Evolutionary conservation across 345 rosid species (phyloP), one percentile per base, ranked within the genome.

Genomic region (Isatis tinctoria): DNA sequence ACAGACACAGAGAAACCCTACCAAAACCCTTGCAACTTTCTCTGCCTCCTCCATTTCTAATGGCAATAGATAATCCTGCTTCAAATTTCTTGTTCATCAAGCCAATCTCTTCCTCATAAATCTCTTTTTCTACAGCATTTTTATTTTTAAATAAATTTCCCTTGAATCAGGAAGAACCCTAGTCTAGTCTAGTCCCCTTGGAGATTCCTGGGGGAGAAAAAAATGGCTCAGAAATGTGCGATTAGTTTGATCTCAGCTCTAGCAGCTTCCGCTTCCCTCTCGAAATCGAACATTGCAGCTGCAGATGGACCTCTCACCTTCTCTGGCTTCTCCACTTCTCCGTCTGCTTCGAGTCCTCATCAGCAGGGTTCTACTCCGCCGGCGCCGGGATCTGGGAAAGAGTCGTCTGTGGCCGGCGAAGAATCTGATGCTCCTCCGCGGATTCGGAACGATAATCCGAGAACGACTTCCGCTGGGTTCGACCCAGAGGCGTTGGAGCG

Each of bases 401-500:
- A 61, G 30, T 30, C 63, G 10, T n/a, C 83, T n/a, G 41, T 28
- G 7, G 13, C 78, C n/a, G 79, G 47, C 32, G 79, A 73, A 44
- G 87, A 79, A 41, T 33, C 87, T 24, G 43, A 79, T 58, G 65
- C 78, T 30, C 64, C 75, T 61, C 73, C 84, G 39, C 88, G 75
- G 78, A 82, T 77, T 56, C 83, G 97, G 48, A 95, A 90, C 64
- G 79, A 86, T 61, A 78, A 88, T 58, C 97, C 99, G 9, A 81
- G 96, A 80, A 95, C 99, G 4, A 76, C 83, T 0, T 88, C 97
- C 0, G 87, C 93, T 28, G 99, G 99, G 8, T 92, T 95, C 60
- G 96, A 95, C 73, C 99, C 97, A 0, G 90, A 87, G 85, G 89
- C 99, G 11, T 82, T 95, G 52, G 97, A 92, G 83, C 87, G 90